Conservation (phyloP, 768 basidiomycete genomes). For the Cystobasidium tubakii region DNA sequence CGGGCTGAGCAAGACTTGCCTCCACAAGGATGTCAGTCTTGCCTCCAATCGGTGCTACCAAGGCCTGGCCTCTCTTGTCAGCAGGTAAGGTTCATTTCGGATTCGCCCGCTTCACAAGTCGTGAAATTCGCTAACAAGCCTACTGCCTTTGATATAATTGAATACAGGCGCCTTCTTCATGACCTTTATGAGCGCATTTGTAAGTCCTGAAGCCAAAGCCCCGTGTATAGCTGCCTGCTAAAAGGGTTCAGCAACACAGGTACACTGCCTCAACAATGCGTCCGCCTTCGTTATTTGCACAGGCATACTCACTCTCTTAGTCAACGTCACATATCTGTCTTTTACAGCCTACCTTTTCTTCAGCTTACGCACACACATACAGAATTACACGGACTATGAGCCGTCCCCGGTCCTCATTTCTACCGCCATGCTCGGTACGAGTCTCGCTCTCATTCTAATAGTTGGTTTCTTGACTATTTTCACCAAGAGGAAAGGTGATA, state of each 20-base stretch:
- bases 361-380: neutral
- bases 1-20: neutral
- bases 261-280: slow-evolving; percentile 1
- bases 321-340: neutral
- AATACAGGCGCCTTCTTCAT: slow-evolving; percentile 12
- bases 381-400: neutral
- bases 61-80: slow-evolving; percentile 17
- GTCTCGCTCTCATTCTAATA: neutral
- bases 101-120: neutral
- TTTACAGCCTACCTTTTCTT: neutral
- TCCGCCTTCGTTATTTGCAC: neutral
- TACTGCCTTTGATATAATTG: no score
- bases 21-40: neutral
- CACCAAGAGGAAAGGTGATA: neutral
- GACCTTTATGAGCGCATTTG: slow-evolving; percentile 24
- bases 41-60: neutral
- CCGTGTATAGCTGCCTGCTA: neutral
- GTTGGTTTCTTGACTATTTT: neutral
- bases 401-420: neutral
- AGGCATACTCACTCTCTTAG: neutral
- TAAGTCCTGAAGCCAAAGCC: neutral
- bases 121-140: no score
- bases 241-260: neutral
- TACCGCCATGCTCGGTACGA: neutral
- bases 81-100: slow-evolving; percentile 3